Conservation (phyloP, 176 grass and related monocot genomes). For the Dactylis glomerata region DNA sequence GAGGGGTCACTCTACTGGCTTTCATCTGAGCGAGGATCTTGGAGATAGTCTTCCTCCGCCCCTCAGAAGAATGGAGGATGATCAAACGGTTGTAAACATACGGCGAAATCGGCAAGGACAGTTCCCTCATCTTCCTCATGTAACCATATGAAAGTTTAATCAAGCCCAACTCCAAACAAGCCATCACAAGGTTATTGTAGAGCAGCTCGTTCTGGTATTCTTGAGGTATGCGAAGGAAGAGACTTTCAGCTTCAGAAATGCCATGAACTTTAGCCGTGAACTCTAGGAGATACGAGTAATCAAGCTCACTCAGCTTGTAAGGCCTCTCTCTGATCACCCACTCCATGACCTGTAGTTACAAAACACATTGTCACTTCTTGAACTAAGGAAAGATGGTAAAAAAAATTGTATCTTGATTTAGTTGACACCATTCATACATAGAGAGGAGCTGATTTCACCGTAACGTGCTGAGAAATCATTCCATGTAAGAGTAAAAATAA, state of each 20-base stretch:
- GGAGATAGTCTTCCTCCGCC: constrained; percentile 71
- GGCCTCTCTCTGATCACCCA: constrained; percentile 97
- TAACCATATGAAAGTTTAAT: constrained; percentile 87
- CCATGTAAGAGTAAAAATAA: not conserved
- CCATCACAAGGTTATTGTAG: constrained; percentile 89
- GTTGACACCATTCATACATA: not conserved
- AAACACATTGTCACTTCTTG: not conserved
- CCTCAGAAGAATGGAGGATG: constrained; percentile 74
- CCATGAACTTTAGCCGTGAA: constrained; percentile 90
- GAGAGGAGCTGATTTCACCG: not conserved
- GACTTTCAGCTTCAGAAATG: constrained; percentile 69
- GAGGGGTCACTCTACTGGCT: constrained; percentile 56
- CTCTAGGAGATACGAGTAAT: constrained; percentile 88
- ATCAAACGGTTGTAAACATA: constrained; percentile 84
- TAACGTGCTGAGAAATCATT: not conserved
- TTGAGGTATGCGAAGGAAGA: constrained; percentile 70
- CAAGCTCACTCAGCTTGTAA: constrained; percentile 84
- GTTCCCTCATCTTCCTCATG: constrained; percentile 93
- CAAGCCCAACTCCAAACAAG: constrained; percentile 57
- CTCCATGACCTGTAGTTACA: constrained; percentile 67
- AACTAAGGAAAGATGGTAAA: not conserved
- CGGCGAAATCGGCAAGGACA: constrained; percentile 58
- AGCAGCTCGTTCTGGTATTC: constrained; percentile 79
- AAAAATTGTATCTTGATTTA: not conserved
- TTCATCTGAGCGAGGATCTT: constrained; percentile 83